Evolutionary conservation across 108 stramenopile genomes (phyloP).

Genomic region (Phaeodactylum tricornutum): DNA sequence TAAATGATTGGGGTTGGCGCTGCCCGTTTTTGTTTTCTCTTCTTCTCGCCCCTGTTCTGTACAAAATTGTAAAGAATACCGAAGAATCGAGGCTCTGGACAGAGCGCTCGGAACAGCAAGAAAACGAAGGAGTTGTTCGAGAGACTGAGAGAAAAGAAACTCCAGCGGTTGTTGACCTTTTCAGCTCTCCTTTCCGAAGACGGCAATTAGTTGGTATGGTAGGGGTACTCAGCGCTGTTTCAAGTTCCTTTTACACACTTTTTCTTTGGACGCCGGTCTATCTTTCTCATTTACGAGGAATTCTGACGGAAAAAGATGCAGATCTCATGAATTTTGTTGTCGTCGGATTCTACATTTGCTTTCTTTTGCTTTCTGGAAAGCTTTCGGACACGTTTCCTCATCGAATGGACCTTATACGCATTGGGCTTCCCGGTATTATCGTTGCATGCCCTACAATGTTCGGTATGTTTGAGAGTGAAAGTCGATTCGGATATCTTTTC

Average conservation of each 20-base stretch:
- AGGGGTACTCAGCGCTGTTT: conserved; percentile 30
- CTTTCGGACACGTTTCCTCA: conserved; percentile 45
- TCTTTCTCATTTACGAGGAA: conserved; percentile 39
- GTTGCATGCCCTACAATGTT: conserved; percentile 52
- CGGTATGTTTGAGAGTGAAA: conserved; percentile 50
- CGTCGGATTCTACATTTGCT: conserved; percentile 37
- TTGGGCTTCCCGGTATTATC: conserved; percentile 46
- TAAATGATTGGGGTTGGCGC: conserved; percentile 69
- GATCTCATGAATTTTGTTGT: conserved; percentile 48
- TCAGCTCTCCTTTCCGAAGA: conserved; percentile 43
- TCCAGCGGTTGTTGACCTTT: conserved; percentile 41
- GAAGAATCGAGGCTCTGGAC: conserved; percentile 54
- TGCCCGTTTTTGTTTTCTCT: conserved; percentile 62
- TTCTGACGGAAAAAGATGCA: conserved; percentile 43
- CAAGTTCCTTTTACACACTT: conserved; percentile 44
- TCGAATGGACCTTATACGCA: conserved; percentile 43
- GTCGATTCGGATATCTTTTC: conserved; percentile 30
- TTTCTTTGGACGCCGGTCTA: conserved; percentile 59
- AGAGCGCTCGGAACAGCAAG: conserved; percentile 32
- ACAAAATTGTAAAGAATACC: conserved; percentile 34
- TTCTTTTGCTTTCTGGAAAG: conserved; percentile 29
- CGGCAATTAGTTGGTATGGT: conserved; percentile 50
- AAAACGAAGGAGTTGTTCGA: conserved; percentile 30
- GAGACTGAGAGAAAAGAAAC: conserved; percentile 19
- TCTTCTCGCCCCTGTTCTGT: conserved; percentile 40